Base-by-base conservation (phyloP, 345 rosid species). In the Eucalyptus erythrocorys region DNA sequence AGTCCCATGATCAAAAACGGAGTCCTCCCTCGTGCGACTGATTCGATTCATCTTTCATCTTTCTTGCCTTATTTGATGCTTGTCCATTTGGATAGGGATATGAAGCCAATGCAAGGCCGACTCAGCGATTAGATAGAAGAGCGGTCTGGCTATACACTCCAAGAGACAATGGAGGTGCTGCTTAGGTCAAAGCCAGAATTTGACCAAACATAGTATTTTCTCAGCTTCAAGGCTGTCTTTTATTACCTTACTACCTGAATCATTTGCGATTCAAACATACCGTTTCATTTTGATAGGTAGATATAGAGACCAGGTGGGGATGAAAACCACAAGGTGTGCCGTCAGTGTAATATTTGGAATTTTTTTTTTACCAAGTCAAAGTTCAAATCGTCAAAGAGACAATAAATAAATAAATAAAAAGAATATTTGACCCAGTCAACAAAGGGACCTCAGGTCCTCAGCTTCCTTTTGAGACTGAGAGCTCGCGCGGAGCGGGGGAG, bases 81-180 rank as follows among this genome's bases (percentile, higher is more conserved):
- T 34, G 81, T 21, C 22, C 16, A 48, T 59, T 57, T 37, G 87
- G 50, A 12, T 90, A 96, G 99, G 96, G 95, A 61, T 94, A 85
- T 89, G 93, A 93, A 89, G 76, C 86, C 87, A 94, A 96, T 91
- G 93, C 99, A 82, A 97, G 98, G 89, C 98, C 98, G 5, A 87
- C 87, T 79, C 98, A 95, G 85, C 81, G 85, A 50, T n/a, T 86
- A 64, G 48, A 92, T 57, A 93, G 92, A 86, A 95, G 97, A 91
- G 7, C 92, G 13, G 48, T 94, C 87, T 91, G 87, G 89, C 48
- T 90, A 15, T 94, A 94, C 81, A 86, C 87, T 55, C 95, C 95
- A 37, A 37, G 14, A 37, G 24, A 9, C 47, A 3, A 76, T 6
- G 27, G 47, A 37, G 82, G 47, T 10, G 27, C 82, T 37, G 47